Conservation (phyloP, 768 basidiomycete genomes). For the Postia placenta region DNA sequence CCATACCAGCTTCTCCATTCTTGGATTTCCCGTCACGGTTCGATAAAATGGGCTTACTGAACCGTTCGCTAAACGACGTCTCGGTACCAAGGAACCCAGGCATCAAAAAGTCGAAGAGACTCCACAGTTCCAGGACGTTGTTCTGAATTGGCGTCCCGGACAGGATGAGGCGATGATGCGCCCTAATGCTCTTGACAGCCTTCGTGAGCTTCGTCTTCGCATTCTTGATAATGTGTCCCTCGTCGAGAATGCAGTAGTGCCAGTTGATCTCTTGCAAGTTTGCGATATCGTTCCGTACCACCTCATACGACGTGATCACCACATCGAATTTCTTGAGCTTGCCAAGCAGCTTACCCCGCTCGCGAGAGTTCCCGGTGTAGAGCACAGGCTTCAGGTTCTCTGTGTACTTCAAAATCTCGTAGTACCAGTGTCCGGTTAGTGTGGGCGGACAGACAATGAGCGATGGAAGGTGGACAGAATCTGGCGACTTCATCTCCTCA, state of each 20-base stretch:
- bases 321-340: constrained; percentile 72
- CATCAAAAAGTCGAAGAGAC: constrained; percentile 98
- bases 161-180: constrained; percentile 89
- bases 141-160: constrained; percentile 99
- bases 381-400: constrained; percentile 79
- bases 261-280: constrained; percentile 71
- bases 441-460: constrained; percentile 96
- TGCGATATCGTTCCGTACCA: constrained; percentile 88
- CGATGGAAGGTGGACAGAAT: constrained; percentile 84
- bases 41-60: constrained; percentile 91
- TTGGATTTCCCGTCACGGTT: constrained; percentile 95
- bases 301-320: constrained; percentile 97
- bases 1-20: constrained; percentile 87
- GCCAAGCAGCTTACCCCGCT: constrained; percentile 63
- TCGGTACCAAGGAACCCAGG: constrained; percentile 98
- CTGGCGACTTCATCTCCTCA: constrained; percentile 60
- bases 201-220: constrained; percentile 97
- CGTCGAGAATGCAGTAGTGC: constrained; percentile 96
- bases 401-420: constrained; percentile 91
- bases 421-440: constrained; percentile 97
- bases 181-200: constrained; percentile 85
- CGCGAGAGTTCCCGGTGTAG: constrained; percentile 84
- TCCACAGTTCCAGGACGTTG: constrained; percentile 97
- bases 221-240: constrained; percentile 99
- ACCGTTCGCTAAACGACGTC: constrained; percentile 88